phyloP scores from a whole-genome alignment of 108 stramenopile genomes.

The Fistulifera pelliculosa region DNA sequence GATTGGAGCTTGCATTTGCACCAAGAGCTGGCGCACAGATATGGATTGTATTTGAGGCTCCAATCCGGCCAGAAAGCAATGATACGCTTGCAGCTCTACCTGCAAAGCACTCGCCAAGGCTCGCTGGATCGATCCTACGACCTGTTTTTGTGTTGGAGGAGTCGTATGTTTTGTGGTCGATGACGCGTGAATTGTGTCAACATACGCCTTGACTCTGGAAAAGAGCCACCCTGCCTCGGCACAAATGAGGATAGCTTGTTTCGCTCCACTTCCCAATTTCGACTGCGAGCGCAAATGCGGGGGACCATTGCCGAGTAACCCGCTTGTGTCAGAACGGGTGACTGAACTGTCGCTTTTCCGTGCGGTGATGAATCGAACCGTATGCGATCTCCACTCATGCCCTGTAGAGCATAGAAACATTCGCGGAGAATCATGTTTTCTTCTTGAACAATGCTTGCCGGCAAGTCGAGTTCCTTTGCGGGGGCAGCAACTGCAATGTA shows the following conservation, averaged over 20 bases:
- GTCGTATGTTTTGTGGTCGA: constrained; percentile 17
- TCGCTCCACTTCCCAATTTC: constrained; percentile 47
- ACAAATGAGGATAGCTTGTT: constrained; percentile 59
- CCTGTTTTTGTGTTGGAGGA: constrained; percentile 29
- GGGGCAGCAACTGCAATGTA: too few species aligned
- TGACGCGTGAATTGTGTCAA: constrained; percentile 17
- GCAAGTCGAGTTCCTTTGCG: too few species aligned
- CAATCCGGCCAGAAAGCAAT: constrained; percentile 47
- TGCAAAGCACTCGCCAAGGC: constrained; percentile 68
- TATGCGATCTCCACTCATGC: constrained; percentile 39
- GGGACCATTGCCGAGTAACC: neutral
- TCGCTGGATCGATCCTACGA: constrained; percentile 49
- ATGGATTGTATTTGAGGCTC: constrained; percentile 52
- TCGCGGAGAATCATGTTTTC: constrained; percentile 37
- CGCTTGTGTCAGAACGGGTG: constrained; percentile 4
- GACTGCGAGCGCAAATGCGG: constrained; percentile 13
- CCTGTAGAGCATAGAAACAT: constrained; percentile 42
- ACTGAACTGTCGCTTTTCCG: constrained; percentile 6
- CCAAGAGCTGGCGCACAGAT: constrained; percentile 59
- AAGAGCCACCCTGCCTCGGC: constrained; percentile 86
- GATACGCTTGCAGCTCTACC: constrained; percentile 62
- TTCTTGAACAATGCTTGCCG: constrained; percentile 13
- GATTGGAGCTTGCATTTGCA: constrained; percentile 49
- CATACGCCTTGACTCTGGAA: constrained; percentile 34
- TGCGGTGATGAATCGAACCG: constrained; percentile 18